These are phyloP conservation scores for Schizopora paradoxa DNA, from an alignment of 1,284 basidiomycete species.

Conservation along the genomic window DNA sequence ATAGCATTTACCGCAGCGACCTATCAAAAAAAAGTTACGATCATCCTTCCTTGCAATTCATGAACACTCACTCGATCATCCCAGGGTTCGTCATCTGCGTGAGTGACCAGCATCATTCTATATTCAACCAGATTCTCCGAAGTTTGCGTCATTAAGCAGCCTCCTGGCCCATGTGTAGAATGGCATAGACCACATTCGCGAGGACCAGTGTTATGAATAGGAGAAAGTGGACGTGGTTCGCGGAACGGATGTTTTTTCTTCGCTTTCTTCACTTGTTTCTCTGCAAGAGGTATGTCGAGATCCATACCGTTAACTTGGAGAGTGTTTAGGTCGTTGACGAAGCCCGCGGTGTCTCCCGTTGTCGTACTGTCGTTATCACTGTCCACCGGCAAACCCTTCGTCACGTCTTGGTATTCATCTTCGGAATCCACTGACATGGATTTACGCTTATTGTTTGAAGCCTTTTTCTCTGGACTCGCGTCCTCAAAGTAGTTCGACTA, in stretches of 20 bases:
- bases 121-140: slow-evolving; percentile 64
- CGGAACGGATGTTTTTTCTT: slow-evolving; percentile 17
- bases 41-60: too few species aligned
- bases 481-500: slow-evolving; percentile 14
- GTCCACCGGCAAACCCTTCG: too few species aligned
- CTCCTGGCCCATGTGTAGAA: slow-evolving; percentile 40
- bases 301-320: slow-evolving; percentile 2
- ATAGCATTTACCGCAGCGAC: slow-evolving; percentile 58
- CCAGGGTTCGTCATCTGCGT: slow-evolving; percentile 57
- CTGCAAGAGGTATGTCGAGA: background rate
- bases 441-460: slow-evolving; percentile 6
- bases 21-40: slow-evolving; percentile 31
- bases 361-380: too few species aligned
- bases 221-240: slow-evolving; percentile 19
- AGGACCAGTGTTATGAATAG: slow-evolving; percentile 20
- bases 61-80: slow-evolving; percentile 48
- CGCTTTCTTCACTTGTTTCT: slow-evolving; percentile 9
- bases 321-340: too few species aligned
- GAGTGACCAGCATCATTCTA: slow-evolving; percentile 55
- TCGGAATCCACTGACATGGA: background rate
- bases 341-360: too few species aligned
- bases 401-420: too few species aligned
- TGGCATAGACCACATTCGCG: slow-evolving; percentile 59
- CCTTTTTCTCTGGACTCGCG: slow-evolving; percentile 14
- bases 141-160: slow-evolving; percentile 59